Conservation (phyloP, 306 rosid genomes). For the Gillenia trifoliata region DNA sequence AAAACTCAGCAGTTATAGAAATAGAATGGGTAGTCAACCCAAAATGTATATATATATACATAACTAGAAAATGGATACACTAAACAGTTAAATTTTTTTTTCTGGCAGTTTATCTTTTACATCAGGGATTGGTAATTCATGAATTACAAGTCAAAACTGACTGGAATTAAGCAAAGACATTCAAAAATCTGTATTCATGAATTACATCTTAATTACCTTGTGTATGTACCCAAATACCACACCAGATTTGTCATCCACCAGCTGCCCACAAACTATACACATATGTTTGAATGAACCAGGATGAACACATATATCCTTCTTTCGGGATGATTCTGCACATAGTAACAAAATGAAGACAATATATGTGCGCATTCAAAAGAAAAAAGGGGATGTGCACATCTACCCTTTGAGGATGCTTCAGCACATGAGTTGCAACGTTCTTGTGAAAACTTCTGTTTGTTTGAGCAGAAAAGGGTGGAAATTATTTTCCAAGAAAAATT, state of each 20-base stretch:
- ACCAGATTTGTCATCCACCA: slow-evolving; percentile 61
- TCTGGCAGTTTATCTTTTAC: neutral
- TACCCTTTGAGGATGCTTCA: neutral
- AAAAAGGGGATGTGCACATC: neutral
- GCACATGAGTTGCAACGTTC: neutral
- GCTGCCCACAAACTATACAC: slow-evolving; percentile 74
- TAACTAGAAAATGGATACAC: neutral
- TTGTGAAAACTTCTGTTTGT: neutral
- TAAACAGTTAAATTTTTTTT: neutral
- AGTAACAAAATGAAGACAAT: neutral
- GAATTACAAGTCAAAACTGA: neutral
- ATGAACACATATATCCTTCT: slow-evolving; percentile 50
- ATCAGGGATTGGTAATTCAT: neutral
- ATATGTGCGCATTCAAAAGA: neutral
- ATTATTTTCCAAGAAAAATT: too few relatives aligned
- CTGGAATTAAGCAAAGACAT: neutral
- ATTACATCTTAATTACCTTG: slow-evolving; percentile 75
- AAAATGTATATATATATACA: too few relatives aligned
- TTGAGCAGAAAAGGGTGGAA: too few relatives aligned
- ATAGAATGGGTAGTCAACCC: neutral
- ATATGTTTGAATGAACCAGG: slow-evolving; percentile 78
- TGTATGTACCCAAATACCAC: slow-evolving; percentile 83
- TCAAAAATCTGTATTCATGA: neutral
- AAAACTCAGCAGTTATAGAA: too few relatives aligned
- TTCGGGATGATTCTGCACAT: slow-evolving; percentile 39